Evolutionary conservation across 2,329 filamentous ascomycete species (phyloP).

Genomic region (Incumbomyces delicatus): DNA sequence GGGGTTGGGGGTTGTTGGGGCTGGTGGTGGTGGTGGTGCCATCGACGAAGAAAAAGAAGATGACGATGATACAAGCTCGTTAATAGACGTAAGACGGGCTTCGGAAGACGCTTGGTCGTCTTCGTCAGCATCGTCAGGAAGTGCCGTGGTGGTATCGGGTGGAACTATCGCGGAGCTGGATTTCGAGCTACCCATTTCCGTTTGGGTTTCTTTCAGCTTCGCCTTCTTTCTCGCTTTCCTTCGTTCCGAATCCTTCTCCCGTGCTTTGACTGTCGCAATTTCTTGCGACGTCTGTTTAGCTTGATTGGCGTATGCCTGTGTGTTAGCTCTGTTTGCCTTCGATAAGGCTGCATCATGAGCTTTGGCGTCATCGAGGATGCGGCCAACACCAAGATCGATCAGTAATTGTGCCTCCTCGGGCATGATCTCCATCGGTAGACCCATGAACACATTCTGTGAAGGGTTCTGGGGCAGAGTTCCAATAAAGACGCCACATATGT

Average conservation of each 20-base stretch:
- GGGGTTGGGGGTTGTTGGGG: background rate
- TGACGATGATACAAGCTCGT: too few species aligned
- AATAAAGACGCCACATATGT: slow-evolving; percentile 75
- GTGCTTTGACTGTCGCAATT: slow-evolving; percentile 36
- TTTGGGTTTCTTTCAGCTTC: background rate
- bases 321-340: slow-evolving; percentile 47
- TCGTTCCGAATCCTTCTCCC: slow-evolving; percentile 41
- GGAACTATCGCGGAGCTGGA: too few species aligned
- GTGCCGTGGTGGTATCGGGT: too few species aligned
- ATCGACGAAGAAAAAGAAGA: background rate
- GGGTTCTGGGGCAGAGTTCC: slow-evolving; percentile 86
- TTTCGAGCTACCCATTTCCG: background rate
- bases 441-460: slow-evolving; percentile 89
- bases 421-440: slow-evolving; percentile 79
- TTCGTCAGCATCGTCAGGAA: background rate
- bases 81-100: too few species aligned
- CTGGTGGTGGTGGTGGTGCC: background rate
- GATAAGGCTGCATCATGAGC: slow-evolving; percentile 59
- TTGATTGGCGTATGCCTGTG: slow-evolving; percentile 50
- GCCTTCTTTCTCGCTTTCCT: slow-evolving; percentile 40
- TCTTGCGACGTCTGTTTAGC: slow-evolving; percentile 47
- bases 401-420: slow-evolving; percentile 80
- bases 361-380: slow-evolving; percentile 67
- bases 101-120: background rate
- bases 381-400: slow-evolving; percentile 65